A percentile compares a stretch with the other conserved stretches of the same genome.
Evolutionary conservation across 345 rosid species (phyloP).

Genomic region (Lepidium sativum): DNA sequence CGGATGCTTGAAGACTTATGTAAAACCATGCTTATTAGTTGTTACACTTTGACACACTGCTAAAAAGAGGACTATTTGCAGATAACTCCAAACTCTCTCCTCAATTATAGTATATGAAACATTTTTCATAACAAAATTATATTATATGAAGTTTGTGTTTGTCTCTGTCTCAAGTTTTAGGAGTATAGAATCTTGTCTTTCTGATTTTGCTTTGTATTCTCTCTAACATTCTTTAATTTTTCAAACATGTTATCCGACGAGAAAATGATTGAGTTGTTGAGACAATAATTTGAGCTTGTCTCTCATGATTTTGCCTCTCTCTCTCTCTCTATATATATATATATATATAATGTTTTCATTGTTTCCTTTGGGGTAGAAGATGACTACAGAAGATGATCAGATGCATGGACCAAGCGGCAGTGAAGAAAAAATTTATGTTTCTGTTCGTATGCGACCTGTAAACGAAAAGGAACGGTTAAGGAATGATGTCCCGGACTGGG

Average conservation of each 20-base stretch:
- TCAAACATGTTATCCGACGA: constrained; percentile 21
- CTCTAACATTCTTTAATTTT: constrained; percentile 2
- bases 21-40: not conserved
- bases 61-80: constrained; percentile 31
- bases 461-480: constrained; percentile 62
- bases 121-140: not conserved
- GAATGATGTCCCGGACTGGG: constrained; percentile 74
- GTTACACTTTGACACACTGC: constrained; percentile 41
- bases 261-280: constrained; percentile 37
- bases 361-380: constrained; percentile 31
- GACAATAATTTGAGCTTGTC: constrained; percentile 7
- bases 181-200: constrained; percentile 3
- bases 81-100: constrained; percentile 28
- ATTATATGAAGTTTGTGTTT: constrained; percentile 8
- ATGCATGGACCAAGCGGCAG: constrained; percentile 29
- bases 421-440: constrained; percentile 64
- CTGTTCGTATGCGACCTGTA: constrained; percentile 77
- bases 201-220: constrained; percentile 11
- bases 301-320: not conserved
- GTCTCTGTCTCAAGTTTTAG: constrained; percentile 22
- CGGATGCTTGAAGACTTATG: not conserved
- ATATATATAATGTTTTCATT: not conserved
- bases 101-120: not conserved
- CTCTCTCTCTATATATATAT: not conserved
- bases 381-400: constrained; percentile 41